Evolutionary conservation across 2,329 filamentous ascomycete species (phyloP), one percentile per base, ranked within the genome.

Genomic region (Penicillium rolfsii): DNA sequence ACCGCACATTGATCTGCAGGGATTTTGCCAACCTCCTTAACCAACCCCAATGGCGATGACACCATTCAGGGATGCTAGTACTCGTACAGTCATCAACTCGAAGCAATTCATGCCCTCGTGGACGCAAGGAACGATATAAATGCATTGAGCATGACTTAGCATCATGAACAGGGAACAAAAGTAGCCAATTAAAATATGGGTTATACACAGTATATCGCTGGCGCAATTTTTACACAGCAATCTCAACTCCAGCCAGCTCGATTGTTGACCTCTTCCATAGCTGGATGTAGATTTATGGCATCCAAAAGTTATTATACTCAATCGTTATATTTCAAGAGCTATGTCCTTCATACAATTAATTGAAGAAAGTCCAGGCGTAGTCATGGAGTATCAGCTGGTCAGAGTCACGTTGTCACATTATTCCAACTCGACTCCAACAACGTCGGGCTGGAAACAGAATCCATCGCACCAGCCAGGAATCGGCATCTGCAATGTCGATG

Each of bases 321-420:
- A 3, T 26, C 8, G 2, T 46, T 5, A 22, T 22, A 22, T 22
- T 22, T 22, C 19, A 22, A 22, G 19, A 2, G 19, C 19, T 6
- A n/a, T 49, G 5, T 7, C 16, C 12, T 49, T 11, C 16, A n/a
- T n/a, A 14, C 11, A 19, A 30, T n/a, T 1, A 33, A 9, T 30
- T 8, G 46, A n/a, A 28, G n/a, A 49, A 33, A 48, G 0, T 16
- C 14, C 24, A 22, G 19, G 19, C 19, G n/a, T 36, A 43, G 24
- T 9, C 14, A 41, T 22, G 4, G 8, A 43, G 24, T 22, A 43
- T 8, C 9, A n/a, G 7, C 9, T 26, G 22, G 14, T 5, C 6
- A 6, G 19, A 19, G 43, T 50, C 26, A 55, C 52, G 43, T 59
- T 59, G 26, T 49, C 43, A 22, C 36, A 38, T 54, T 36, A 45